Base-by-base conservation (phyloP, 2,329 filamentous ascomycete species). In the Aureobasidium sp. region DNA sequence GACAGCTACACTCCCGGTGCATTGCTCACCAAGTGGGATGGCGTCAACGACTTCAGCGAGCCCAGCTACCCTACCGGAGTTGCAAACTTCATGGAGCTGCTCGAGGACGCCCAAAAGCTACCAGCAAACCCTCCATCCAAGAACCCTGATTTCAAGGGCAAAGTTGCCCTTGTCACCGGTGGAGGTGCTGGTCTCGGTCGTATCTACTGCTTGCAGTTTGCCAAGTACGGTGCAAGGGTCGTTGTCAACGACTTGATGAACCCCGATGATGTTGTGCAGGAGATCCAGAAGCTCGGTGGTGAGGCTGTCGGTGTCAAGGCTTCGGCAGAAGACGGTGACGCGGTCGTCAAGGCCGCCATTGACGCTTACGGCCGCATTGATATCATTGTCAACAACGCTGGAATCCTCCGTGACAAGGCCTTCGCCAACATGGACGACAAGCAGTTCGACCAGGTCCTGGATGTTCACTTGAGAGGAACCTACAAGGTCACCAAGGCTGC, bases 401-500 rank as follows among this genome's bases (percentile, higher is more conserved):
- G 94, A 71, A 99, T 99, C 69, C 85, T 99, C 60, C 87, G 94
- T 53, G 94, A 99, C 81, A 97, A 97, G 85, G 92, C 94, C 44
- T 99, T 99, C 76, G 83, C 82, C 76, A 97, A 97, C 81, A 97
- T 99, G 93, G 90, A 92, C 64, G 94, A 99, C 73, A 87, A 85
- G 71, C 83, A 91, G 71, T 99, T 94, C 92, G 86, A 97, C 70
- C 84, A 90, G 62, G 92, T 99, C 70, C 77, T 97, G 78, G 89
- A 91, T 69, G 91, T 97, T 61, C 94, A 99, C 76, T 84, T 96
- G 49, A 85, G 90, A 68, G 93, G 94, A 68, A 99, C 94, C 64
- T 99, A 96, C 81, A 96, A 96, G 80, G 85, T 93, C 67, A 93
- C 91, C 73, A 97, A 96, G 84, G 94, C 94, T 64, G 94, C 94